Conservation (phyloP, 805 yeast species). For the Saccharomyces cerevisiae region DNA sequence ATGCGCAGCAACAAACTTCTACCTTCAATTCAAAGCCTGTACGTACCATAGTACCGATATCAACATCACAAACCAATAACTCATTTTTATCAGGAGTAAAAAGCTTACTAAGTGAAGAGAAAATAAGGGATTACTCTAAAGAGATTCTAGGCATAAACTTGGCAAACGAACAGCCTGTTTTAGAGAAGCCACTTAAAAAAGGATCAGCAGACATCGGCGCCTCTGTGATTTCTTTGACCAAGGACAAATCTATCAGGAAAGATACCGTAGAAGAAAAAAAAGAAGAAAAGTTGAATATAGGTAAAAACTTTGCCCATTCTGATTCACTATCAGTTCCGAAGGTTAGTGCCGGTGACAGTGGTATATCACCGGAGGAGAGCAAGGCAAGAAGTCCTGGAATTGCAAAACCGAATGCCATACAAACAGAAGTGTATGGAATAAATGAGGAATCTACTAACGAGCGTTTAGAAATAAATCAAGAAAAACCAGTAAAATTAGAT, state of each 20-base stretch:
- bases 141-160: neutral
- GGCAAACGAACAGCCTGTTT: neutral
- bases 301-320: neutral
- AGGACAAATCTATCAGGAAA: neutral
- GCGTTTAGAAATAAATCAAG: neutral
- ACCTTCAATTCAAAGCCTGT: neutral
- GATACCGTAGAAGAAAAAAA: neutral
- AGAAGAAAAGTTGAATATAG: neutral
- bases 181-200: neutral
- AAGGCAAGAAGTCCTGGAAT: neutral
- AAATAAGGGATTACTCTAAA: neutral
- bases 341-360: neutral
- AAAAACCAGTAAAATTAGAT: neutral
- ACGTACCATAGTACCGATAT: neutral
- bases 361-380: neutral
- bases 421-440: neutral
- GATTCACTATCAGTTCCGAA: neutral
- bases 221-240: neutral
- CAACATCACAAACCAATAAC: neutral
- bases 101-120: neutral
- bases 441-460: neutral
- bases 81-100: neutral
- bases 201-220: neutral
- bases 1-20: neutral
- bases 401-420: neutral